Base-by-base conservation (phyloP, 2,329 filamentous ascomycete genomes). In the Ophioceras dolichostomum region DNA sequence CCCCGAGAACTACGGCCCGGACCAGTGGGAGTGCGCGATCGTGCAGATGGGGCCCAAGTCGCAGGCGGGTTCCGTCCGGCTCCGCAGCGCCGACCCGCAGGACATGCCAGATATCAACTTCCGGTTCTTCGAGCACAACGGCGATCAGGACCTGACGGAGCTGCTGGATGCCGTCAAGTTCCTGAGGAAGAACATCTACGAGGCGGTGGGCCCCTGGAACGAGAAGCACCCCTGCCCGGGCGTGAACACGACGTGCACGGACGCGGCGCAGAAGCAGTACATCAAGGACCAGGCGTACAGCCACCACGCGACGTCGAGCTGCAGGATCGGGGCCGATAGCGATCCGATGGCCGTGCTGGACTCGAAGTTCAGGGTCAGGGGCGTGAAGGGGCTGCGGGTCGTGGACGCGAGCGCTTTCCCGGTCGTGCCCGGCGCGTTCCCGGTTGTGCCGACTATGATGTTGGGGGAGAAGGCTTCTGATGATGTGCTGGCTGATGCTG, bases 1-100 rank as follows among this genome's bases (percentile, higher is more conserved):
- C 42, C 50, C 52, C 14, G 45, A 46, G 10, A 40, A 49, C 39
- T 49, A 52, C 44, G 49, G 50, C 17, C 43, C 49, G 6, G 47
- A 51, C 31, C 60, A 66, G 50, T 48, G 48, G 49, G 41, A 49
- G 36, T 56, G 56, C 49, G 51, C 57, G 8, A 62, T 67, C 16
- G 61, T 79, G 32, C 77, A 80, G 53, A 67, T 70, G 3, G 70
- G 74, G 49, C 63, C 71, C 0, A 67, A 69, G 42, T 78, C 77
- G 18, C 59, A 60, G 28, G 61, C 61, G 5, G 76, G 77, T 13
- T 70, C 65, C 1, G 73, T 81, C 5, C 61, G 53, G 4, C 63
- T 80, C 4, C 56, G 57, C 10, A 78, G 73, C 0, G 55, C 65
- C 0, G 66, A 79, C 50, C 76, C 75, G 1, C 65, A 67, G 12